Conservation (phyloP, 305 asterid species). For the Solanum hybrid region DNA sequence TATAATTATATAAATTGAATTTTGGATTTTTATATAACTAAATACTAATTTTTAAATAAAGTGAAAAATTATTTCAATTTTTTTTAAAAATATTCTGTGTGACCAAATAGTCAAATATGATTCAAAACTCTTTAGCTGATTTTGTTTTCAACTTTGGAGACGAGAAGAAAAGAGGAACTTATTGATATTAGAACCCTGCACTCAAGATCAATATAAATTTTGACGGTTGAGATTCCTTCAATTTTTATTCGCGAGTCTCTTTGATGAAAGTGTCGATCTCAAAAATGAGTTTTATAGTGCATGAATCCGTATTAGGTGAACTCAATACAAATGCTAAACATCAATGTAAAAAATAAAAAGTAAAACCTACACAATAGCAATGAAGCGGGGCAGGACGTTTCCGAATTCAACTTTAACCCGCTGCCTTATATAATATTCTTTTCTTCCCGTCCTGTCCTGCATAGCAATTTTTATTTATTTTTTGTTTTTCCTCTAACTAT, state of each 20-base stretch:
- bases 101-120: neutral
- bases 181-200: neutral
- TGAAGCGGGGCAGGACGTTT: neutral
- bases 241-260: rapidly evolving
- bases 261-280: rapidly evolving
- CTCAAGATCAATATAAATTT: neutral
- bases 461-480: neutral
- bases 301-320: neutral
- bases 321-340: neutral
- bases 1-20: too few species aligned
- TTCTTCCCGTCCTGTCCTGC: neutral
- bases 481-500: neutral
- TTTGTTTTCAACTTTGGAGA: neutral
- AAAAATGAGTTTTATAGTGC: too few species aligned
- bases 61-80: neutral
- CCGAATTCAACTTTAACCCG: neutral
- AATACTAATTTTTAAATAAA: too few species aligned
- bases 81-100: too few species aligned
- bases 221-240: neutral
- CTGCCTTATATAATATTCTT: neutral
- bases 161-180: neutral
- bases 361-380: neutral
- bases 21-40: too few species aligned
- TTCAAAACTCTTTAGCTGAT: neutral
- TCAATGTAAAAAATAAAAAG: neutral